phyloP scores from a whole-genome alignment of 2,329 filamentous ascomycete genomes.

The Ceratocystis ficicola region DNA sequence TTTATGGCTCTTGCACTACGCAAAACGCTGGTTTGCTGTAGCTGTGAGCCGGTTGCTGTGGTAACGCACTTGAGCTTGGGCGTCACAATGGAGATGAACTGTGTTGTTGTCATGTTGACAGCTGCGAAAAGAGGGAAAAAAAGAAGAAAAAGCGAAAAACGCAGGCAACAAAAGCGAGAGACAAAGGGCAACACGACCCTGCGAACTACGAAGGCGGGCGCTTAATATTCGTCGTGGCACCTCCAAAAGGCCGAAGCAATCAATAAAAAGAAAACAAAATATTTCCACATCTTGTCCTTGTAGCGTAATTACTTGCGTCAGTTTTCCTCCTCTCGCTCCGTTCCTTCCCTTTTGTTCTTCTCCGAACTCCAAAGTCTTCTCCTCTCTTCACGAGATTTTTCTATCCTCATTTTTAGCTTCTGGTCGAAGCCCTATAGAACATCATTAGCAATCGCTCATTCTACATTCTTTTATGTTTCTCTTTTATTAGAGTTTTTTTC shows the following conservation, averaged over 20 bases:
- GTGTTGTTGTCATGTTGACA: conserved; percentile 9
- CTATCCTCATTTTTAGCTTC: not conserved
- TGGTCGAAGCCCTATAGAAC: not conserved
- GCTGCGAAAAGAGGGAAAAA: not conserved
- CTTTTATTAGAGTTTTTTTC: not conserved
- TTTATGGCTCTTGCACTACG: conserved; percentile 1
- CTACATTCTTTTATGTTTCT: conserved; percentile 9
- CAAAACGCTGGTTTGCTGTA: not conserved
- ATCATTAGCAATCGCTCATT: not conserved
- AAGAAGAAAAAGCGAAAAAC: not conserved
- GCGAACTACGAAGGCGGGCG: not conserved
- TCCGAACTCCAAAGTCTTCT: not conserved
- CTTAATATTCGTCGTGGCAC: not conserved
- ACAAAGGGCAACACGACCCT: not conserved
- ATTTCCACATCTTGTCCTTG: not conserved
- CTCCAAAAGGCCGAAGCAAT: not conserved
- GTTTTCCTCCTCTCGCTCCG: not conserved
- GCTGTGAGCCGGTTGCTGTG: not conserved
- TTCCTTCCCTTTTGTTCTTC: not conserved
- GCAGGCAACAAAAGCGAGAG: not conserved
- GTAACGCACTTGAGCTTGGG: conserved; percentile 1
- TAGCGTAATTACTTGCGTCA: not conserved
- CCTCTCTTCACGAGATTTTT: not conserved
- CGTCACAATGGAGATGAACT: conserved; percentile 4
- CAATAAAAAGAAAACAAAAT: not conserved